These are phyloP conservation scores for Mixia osmundae DNA, from an alignment of 1,284 basidiomycete species.

Conservation along the genomic window DNA sequence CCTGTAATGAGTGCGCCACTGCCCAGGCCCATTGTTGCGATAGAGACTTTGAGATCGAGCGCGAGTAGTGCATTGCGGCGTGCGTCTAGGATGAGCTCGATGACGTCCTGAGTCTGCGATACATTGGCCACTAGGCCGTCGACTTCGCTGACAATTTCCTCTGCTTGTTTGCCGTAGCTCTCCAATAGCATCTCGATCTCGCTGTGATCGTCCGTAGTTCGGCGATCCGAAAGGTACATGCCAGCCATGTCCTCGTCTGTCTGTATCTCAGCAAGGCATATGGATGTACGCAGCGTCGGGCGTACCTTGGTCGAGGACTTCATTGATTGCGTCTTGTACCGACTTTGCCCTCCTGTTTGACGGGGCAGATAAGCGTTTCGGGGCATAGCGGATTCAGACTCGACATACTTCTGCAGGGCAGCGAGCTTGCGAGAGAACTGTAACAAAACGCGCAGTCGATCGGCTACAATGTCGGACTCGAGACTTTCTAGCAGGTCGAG, in stretches of 20 bases:
- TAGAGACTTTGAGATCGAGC: constrained; percentile 80
- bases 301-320: too few relatives aligned
- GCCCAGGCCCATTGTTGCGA: constrained; percentile 75
- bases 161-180: constrained; percentile 81
- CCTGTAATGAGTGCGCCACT: constrained; percentile 81
- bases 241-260: too few relatives aligned
- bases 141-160: constrained; percentile 81
- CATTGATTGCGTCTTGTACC: too few relatives aligned
- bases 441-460: constrained; percentile 59
- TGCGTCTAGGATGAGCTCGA: constrained; percentile 86
- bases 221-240: too few relatives aligned
- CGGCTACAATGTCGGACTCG: constrained; percentile 51
- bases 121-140: constrained; percentile 78
- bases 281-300: too few relatives aligned
- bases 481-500: constrained; percentile 68
- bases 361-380: too few relatives aligned
- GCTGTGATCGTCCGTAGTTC: constrained; percentile 22
- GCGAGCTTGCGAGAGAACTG: constrained; percentile 69
- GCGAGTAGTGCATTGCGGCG: constrained; percentile 82
- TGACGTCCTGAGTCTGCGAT: constrained; percentile 87
- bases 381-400: too few relatives aligned
- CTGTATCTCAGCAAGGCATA: too few relatives aligned
- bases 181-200: constrained; percentile 82
- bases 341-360: constrained; percentile 61
- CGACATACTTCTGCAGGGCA: constrained; percentile 69